A percentile compares a stretch with the other conserved stretches of the same genome.
Evolutionary conservation across 805 yeast genomes (phyloP).

Genomic region (Metschnikowia colocasiae): DNA sequence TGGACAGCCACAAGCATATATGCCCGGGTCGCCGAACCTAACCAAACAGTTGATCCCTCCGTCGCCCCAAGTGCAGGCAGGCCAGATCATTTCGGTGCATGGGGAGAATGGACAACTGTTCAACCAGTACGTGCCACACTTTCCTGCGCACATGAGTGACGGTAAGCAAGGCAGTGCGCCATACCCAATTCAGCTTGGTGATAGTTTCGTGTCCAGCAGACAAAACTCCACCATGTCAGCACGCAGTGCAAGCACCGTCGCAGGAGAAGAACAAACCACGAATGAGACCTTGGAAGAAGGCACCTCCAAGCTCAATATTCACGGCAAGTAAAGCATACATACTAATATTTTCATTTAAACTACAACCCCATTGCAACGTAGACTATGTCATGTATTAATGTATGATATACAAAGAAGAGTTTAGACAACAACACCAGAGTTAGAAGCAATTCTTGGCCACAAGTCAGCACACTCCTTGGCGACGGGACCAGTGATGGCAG

Average conservation of each 20-base stretch:
- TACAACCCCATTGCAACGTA: constrained; percentile 1
- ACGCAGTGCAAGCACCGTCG: not conserved
- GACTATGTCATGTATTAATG: constrained; percentile 18
- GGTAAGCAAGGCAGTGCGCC: constrained; percentile 8
- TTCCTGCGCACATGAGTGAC: constrained; percentile 12
- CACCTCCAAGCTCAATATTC: constrained; percentile 9
- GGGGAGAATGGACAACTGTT: constrained; percentile 8
- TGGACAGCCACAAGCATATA: constrained; percentile 9
- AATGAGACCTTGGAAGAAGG: constrained; percentile 7
- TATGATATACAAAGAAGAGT: constrained; percentile 17
- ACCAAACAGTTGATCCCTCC: constrained; percentile 3
- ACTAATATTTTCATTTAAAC: no score
- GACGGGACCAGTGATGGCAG: constrained; percentile 99
- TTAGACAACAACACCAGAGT: constrained; percentile 99
- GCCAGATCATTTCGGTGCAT: constrained; percentile 8
- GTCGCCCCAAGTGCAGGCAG: constrained; percentile 10
- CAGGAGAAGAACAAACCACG: not conserved
- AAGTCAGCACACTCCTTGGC: constrained; percentile 99
- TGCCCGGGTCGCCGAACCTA: constrained; percentile 13
- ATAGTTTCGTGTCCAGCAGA: constrained; percentile 3
- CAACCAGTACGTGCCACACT: constrained; percentile 13
- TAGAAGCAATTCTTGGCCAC: constrained; percentile 99
- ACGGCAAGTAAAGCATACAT: not conserved
- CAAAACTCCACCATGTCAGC: constrained; percentile 1
- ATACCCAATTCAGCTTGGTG: constrained; percentile 16